Evolutionary conservation across 2,329 filamentous ascomycete genomes (phyloP).

Genomic region (Alternaria sp.): DNA sequence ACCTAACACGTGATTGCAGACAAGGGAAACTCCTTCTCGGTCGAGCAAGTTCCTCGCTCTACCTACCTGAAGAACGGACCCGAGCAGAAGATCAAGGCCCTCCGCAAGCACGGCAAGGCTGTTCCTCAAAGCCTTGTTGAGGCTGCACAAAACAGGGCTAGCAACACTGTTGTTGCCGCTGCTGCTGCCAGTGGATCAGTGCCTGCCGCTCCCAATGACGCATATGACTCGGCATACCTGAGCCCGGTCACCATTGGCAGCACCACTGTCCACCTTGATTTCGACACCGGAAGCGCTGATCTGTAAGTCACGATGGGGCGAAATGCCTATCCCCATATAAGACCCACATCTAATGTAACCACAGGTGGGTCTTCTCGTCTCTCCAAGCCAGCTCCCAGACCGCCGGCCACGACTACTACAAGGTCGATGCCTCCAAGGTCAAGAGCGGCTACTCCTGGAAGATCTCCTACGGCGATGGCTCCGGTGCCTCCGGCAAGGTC

Average conservation of each 20-base stretch:
- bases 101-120: constrained; percentile 47
- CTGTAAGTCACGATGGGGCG: constrained; percentile 58
- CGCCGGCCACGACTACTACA: constrained; percentile 65
- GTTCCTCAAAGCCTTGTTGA: constrained; percentile 36
- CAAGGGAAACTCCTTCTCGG: constrained; percentile 38
- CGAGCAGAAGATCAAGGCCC: constrained; percentile 47
- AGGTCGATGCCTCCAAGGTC: constrained; percentile 55
- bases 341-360: constrained; percentile 20
- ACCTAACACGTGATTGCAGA: constrained; percentile 4
- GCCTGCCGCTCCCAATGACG: constrained; percentile 50
- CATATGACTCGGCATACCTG: constrained; percentile 42
- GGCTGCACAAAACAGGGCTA: constrained; percentile 43
- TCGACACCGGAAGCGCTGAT: constrained; percentile 74
- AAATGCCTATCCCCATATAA: neutral
- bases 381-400: constrained; percentile 60
- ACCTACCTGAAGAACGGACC: constrained; percentile 49
- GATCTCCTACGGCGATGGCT: constrained; percentile 71
- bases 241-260: constrained; percentile 67
- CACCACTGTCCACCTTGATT: constrained; percentile 69
- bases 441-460: constrained; percentile 62
- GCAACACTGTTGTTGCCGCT: constrained; percentile 16
- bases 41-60: constrained; percentile 40
- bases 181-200: constrained; percentile 43
- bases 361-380: constrained; percentile 70
- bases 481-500: constrained; percentile 67